Conservation (phyloP, 768 basidiomycete species). For the Calocera viscosa region DNA sequence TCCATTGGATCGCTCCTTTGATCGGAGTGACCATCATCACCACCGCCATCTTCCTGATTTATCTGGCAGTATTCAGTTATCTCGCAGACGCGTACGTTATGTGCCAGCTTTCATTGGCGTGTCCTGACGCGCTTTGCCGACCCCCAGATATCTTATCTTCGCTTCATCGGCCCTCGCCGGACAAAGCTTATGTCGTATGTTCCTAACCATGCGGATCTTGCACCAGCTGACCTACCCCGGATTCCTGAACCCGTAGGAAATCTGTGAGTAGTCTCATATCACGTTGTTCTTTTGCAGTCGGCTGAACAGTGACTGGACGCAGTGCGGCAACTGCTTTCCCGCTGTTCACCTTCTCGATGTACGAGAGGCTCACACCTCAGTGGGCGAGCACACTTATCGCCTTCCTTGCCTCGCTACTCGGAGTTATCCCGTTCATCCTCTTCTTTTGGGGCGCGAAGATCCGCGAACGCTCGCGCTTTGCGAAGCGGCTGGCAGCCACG, state of each 20-base stretch:
- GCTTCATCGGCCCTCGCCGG: conserved; percentile 59
- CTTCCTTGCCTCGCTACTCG: conserved; percentile 39
- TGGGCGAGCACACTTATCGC: conserved; percentile 52
- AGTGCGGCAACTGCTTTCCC: conserved; percentile 43
- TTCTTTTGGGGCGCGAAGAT: conserved; percentile 27
- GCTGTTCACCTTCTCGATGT: conserved; percentile 47
- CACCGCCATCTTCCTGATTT: conserved; percentile 42
- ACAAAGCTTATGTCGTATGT: conserved; percentile 47
- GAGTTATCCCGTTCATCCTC: conserved; percentile 44
- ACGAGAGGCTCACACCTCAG: conserved; percentile 39
- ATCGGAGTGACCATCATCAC: conserved; percentile 44
- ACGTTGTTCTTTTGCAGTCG: background rate
- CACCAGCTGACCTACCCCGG: conserved; percentile 8
- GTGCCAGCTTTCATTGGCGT: background rate
- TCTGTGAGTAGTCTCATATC: conserved; percentile 11
- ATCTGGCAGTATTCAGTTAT: conserved; percentile 47
- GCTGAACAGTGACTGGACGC: conserved; percentile 31
- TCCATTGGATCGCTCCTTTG: conserved; percentile 50
- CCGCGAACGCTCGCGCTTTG: conserved; percentile 26
- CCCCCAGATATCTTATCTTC: conserved; percentile 26
- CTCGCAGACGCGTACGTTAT: conserved; percentile 48
- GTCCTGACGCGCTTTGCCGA: conserved; percentile 35
- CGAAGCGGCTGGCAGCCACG: conserved; percentile 7
- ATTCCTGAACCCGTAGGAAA: background rate
- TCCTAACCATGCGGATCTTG: background rate